phyloP scores from a whole-genome alignment of 768 basidiomycete species.

The Lyophyllum semitale region DNA sequence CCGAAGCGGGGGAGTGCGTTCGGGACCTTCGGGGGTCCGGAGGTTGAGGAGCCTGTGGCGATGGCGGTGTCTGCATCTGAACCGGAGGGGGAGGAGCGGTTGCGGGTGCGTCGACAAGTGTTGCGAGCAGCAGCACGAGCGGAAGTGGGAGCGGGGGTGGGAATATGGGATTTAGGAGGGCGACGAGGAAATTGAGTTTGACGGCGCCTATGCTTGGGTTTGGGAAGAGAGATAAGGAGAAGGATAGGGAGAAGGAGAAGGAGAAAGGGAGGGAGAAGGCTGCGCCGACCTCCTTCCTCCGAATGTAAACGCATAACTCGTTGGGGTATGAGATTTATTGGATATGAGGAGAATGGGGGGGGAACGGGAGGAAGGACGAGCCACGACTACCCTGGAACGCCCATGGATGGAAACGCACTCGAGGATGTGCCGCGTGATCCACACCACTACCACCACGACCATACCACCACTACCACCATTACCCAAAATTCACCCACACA shows the following conservation, averaged over 20 bases:
- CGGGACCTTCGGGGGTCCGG: background rate
- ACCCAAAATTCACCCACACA: background rate
- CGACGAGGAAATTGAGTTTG: conserved; percentile 70
- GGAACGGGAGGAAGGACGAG: background rate
- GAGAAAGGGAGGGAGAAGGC: conserved; percentile 19
- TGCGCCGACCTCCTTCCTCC: conserved; percentile 12
- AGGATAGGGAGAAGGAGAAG: conserved; percentile 41
- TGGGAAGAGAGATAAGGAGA: conserved; percentile 58
- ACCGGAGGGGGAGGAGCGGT: background rate
- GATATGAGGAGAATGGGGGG: background rate
- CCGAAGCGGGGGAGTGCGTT: background rate
- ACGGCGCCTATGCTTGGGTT: conserved; percentile 61
- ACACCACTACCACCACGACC: background rate
- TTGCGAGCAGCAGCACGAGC: conserved; percentile 20
- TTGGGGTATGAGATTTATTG: background rate
- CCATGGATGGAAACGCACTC: background rate
- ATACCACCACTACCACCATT: background rate
- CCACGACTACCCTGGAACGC: background rate
- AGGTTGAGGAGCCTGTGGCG: background rate
- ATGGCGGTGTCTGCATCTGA: background rate
- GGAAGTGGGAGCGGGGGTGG: background rate
- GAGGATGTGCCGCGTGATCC: background rate
- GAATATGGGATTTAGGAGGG: conserved; percentile 33
- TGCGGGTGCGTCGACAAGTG: conserved; percentile 5
- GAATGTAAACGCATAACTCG: background rate